phyloP scores from a whole-genome alignment of 805 yeast species.

The Wickerhamiella siamensis region DNA sequence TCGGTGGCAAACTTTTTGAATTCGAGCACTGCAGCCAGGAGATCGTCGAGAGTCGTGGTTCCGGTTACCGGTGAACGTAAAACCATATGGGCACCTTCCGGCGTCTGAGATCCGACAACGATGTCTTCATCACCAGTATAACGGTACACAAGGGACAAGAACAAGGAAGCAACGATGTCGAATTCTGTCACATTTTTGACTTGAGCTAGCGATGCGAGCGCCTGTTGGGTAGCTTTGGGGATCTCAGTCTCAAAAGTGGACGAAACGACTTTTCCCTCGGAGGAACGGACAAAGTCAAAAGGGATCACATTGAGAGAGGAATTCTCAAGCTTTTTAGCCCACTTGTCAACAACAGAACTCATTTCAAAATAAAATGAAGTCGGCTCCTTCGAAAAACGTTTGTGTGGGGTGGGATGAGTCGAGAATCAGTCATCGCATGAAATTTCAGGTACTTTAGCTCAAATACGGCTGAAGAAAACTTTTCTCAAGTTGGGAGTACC shows the following conservation, averaged over 20 bases:
- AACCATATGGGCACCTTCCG: slow-evolving; percentile 23
- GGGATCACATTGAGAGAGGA: slow-evolving; percentile 84
- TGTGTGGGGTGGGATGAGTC: too few species aligned
- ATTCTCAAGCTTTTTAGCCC: slow-evolving; percentile 10
- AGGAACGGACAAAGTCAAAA: slow-evolving; percentile 70
- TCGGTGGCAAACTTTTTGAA: slow-evolving; percentile 23
- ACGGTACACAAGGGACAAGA: slow-evolving; percentile 58
- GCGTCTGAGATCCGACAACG: slow-evolving; percentile 59
- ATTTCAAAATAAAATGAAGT: background rate
- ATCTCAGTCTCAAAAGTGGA: slow-evolving; percentile 33
- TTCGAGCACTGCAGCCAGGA: slow-evolving; percentile 33
- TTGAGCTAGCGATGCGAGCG: slow-evolving; percentile 12
- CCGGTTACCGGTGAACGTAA: slow-evolving; percentile 42
- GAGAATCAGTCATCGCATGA: background rate
- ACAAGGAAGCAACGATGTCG: slow-evolving; percentile 45
- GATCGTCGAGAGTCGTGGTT: slow-evolving; percentile 32
- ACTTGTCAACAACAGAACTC: slow-evolving; percentile 7
- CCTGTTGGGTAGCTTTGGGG: slow-evolving; percentile 14
- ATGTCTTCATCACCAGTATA: slow-evolving; percentile 91
- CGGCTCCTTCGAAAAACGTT: too few species aligned
- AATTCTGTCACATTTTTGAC: slow-evolving; percentile 27
- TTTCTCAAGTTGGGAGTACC: too few species aligned
- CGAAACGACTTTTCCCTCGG: slow-evolving; percentile 52
- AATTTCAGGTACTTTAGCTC: too few species aligned
- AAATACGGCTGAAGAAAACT: too few species aligned